Evolutionary conservation across 2,329 filamentous ascomycete species (phyloP).

Genomic region (Aureobasidium pullulans): DNA sequence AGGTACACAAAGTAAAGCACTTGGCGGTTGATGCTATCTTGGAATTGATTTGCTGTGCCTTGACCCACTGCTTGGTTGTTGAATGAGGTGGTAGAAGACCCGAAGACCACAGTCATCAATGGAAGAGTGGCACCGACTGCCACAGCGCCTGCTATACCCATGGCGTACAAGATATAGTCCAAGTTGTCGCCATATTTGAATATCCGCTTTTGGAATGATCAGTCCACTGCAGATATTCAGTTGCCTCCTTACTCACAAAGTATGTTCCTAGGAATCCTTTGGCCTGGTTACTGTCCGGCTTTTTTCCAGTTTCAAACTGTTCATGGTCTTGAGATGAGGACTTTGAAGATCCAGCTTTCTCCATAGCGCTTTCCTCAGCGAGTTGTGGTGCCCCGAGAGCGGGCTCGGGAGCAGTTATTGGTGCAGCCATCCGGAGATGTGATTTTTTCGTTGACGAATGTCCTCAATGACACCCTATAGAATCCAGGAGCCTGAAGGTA

Average conservation of each 20-base stretch:
- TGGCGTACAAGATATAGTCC: constrained; percentile 23
- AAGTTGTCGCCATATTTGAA: constrained; percentile 26
- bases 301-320: not conserved
- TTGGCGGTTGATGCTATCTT: constrained; percentile 35
- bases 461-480: not conserved
- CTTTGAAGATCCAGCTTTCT: not conserved
- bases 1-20: constrained; percentile 57
- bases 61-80: constrained; percentile 18
- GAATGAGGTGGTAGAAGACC: constrained; percentile 41
- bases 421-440: not conserved
- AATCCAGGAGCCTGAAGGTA: not conserved
- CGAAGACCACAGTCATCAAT: constrained; percentile 46
- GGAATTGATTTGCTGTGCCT: not conserved
- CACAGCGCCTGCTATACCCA: constrained; percentile 30
- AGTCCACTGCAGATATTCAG: not conserved
- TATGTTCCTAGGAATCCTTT: not conserved
- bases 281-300: not conserved
- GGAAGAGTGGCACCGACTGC: constrained; percentile 40
- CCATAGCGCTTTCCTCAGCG: not conserved
- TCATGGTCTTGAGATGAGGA: not conserved
- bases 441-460: not conserved
- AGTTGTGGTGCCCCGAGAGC: not conserved
- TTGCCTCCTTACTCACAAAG: not conserved
- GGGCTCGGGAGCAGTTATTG: not conserved
- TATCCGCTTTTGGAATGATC: constrained; percentile 19